Percentiles rank a stretch among this genome's conserved stretches.
phyloP scores from a whole-genome alignment of 1,139 yeast genomes.

The Pichia sp. region DNA sequence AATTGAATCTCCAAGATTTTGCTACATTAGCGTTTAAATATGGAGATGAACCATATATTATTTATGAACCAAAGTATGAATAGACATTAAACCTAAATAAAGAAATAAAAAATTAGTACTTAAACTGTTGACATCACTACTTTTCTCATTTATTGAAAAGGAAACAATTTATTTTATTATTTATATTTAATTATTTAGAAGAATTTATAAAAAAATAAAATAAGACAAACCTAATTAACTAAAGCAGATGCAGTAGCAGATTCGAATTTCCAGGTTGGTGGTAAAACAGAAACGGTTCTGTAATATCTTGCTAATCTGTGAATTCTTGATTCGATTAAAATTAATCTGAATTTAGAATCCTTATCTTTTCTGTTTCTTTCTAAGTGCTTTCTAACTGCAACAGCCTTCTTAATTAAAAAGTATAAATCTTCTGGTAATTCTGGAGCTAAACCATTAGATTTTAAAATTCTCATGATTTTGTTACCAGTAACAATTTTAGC shows the following conservation, averaged over 20 bases:
- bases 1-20: constrained; percentile 20
- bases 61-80: constrained; percentile 34
- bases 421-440: constrained; percentile 99
- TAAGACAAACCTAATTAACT: constrained; percentile 65
- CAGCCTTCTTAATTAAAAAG: constrained; percentile 99
- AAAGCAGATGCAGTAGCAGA: constrained; percentile 99
- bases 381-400: constrained; percentile 98
- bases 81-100: neutral
- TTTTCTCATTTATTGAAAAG: neutral
- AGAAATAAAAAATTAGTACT: neutral
- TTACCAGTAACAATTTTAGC: constrained; percentile 97
- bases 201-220: constrained; percentile 1
- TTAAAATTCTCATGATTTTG: constrained; percentile 98
- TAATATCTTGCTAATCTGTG: constrained; percentile 99
- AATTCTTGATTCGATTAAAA: constrained; percentile 99
- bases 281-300: constrained; percentile 98
- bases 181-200: constrained; percentile 12
- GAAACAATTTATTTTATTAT: neutral
- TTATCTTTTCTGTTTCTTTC: constrained; percentile 99
- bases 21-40: constrained; percentile 35
- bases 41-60: constrained; percentile 35
- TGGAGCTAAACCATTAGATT: constrained; percentile 99
- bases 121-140: no score
- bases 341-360: constrained; percentile 99
- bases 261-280: constrained; percentile 99